A percentile compares a stretch with the other conserved stretches of the same genome.
phyloP scores from a whole-genome alignment of 306 rosid species.

The Cucurbita maxima region DNA sequence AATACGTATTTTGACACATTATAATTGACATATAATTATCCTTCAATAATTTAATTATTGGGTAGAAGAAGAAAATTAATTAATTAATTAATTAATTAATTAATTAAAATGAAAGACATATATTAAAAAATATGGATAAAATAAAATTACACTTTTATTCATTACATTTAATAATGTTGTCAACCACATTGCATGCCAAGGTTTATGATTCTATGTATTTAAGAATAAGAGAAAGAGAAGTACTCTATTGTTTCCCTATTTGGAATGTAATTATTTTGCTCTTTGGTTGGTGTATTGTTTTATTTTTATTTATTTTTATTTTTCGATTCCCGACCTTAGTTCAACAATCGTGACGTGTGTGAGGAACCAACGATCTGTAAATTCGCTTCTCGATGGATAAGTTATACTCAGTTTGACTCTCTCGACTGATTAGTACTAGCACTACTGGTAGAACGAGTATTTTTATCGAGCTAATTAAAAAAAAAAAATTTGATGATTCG shows the following conservation, averaged over 20 bases:
- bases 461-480: no score
- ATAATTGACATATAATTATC: neutral
- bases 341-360: no score
- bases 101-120: neutral
- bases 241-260: constrained; percentile 22
- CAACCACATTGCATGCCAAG: constrained; percentile 17
- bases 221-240: neutral
- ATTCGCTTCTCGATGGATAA: no score
- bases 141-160: constrained; percentile 2
- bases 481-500: no score
- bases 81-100: neutral
- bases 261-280: constrained; percentile 20
- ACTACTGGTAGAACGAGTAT: no score
- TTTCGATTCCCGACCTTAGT: neutral
- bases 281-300: constrained; percentile 4
- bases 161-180: constrained; percentile 20
- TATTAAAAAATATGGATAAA: neutral
- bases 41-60: neutral
- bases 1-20: neutral
- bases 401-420: no score
- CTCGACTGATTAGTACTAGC: no score
- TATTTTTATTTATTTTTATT: neutral
- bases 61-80: neutral
- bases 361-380: no score
- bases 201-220: constrained; percentile 7